A percentile compares a stretch with the other conserved stretches of the same genome.
These are phyloP conservation scores for Penicillium antarcticum DNA, from an alignment of 495 filamentous ascomycete genomes.

Conservation along the genomic window DNA sequence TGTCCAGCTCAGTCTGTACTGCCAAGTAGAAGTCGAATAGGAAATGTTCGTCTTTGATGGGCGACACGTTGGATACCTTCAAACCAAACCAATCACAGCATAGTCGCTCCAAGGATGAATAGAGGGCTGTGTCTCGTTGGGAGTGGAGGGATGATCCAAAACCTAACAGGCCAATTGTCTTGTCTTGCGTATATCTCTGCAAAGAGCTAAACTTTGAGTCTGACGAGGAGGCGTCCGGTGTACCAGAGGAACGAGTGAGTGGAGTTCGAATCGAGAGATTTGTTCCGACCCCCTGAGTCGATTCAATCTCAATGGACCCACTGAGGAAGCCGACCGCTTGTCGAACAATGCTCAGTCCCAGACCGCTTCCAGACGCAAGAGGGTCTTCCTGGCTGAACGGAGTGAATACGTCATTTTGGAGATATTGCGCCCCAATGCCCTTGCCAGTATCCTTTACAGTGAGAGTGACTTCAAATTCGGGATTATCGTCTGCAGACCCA, in stretches of 20 bases:
- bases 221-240: background rate
- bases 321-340: slow-evolving; percentile 24
- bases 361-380: slow-evolving; percentile 62
- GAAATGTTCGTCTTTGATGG: background rate
- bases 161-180: slow-evolving; percentile 20
- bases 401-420: slow-evolving; percentile 60
- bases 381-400: slow-evolving; percentile 70
- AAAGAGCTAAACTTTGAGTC: slow-evolving; percentile 3
- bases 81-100: slow-evolving; percentile 24
- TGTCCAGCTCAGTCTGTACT: slow-evolving; percentile 21
- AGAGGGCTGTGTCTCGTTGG: slow-evolving; percentile 15
- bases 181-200: slow-evolving; percentile 5
- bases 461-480: slow-evolving; percentile 18
- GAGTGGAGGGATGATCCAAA: slow-evolving; percentile 14
- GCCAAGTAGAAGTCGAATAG: slow-evolving; percentile 23
- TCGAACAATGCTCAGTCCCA: slow-evolving; percentile 55
- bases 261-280: slow-evolving; percentile 49
- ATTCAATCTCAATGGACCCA: slow-evolving; percentile 28
- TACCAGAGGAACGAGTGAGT: background rate
- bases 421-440: slow-evolving; percentile 54
- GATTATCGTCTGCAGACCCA: background rate
- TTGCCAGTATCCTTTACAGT: slow-evolving; percentile 63
- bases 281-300: slow-evolving; percentile 42
- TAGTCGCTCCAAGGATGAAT: slow-evolving; percentile 16
- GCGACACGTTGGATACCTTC: slow-evolving; percentile 8